A percentile compares a stretch with the other conserved stretches of the same genome.
These are phyloP conservation scores for Penicillium sp. DNA, from an alignment of 2,329 filamentous ascomycete genomes.

Conservation along the genomic window DNA sequence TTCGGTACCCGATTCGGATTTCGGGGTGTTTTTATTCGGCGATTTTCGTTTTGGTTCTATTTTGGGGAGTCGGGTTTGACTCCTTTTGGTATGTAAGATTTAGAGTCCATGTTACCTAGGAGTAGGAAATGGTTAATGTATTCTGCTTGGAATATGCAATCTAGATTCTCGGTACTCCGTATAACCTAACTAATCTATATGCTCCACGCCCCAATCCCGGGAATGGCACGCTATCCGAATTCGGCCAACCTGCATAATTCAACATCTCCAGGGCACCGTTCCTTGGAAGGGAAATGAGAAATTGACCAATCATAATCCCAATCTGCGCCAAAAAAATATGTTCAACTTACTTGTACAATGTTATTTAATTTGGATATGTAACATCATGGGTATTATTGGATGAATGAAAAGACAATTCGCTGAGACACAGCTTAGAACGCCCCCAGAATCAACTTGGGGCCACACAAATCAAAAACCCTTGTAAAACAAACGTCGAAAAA, in stretches of 20 bases:
- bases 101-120: no score
- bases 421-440: slow-evolving; percentile 42
- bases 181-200: not conserved
- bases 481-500: slow-evolving; percentile 2
- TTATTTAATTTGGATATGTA: slow-evolving; percentile 6
- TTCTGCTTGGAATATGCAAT: not conserved
- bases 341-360: not conserved
- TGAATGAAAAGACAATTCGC: slow-evolving; percentile 31
- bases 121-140: no score
- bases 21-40: not conserved
- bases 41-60: not conserved
- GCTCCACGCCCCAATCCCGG: not conserved
- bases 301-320: slow-evolving; percentile 1
- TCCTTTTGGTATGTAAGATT: not conserved
- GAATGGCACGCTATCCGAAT: slow-evolving; percentile 5
- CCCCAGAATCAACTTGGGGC: slow-evolving; percentile 20
- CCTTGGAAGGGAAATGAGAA: no score
- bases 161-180: not conserved
- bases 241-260: slow-evolving; percentile 1
- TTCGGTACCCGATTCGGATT: not conserved
- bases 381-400: slow-evolving; percentile 37
- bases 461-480: not conserved
- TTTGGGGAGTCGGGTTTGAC: not conserved
- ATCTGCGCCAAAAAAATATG: not conserved
- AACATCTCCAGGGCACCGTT: not conserved